Percentiles rank a stretch among this genome's conserved stretches.
Evolutionary conservation across 305 asterid genomes (phyloP).

Genomic region (Fraxinus latifolia): DNA sequence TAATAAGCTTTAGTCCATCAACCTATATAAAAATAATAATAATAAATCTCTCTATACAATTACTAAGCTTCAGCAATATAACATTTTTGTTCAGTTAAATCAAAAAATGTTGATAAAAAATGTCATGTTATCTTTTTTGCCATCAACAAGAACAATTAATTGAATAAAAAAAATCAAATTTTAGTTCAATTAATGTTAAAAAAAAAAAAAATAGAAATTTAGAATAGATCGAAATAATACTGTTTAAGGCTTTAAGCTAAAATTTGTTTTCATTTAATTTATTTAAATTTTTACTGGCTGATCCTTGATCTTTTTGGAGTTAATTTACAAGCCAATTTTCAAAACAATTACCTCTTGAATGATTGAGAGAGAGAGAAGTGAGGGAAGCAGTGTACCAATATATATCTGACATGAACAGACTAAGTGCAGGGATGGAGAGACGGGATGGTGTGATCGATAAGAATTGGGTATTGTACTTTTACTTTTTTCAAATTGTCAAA

Average conservation of each 20-base stretch:
- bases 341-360: not conserved
- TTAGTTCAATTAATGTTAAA: too few relatives aligned
- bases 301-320: not conserved
- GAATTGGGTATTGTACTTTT: too few relatives aligned
- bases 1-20: not conserved
- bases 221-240: too few relatives aligned
- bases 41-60: too few relatives aligned
- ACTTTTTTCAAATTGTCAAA: too few relatives aligned
- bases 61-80: not conserved
- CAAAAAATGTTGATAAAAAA: too few relatives aligned
- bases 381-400: not conserved
- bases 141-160: not conserved
- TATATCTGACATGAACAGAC: too few relatives aligned
- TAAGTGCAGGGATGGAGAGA: too few relatives aligned
- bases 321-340: not conserved
- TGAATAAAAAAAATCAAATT: not conserved
- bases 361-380: not conserved
- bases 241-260: too few relatives aligned
- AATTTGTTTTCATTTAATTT: not conserved
- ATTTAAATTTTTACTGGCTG: not conserved
- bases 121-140: too few relatives aligned
- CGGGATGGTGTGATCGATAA: too few relatives aligned
- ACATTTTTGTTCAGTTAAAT: too few relatives aligned
- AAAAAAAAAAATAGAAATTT: not conserved
- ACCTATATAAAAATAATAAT: not conserved